phyloP scores from a whole-genome alignment of 1,139 yeast species.

The Suhomyces yuchorum region DNA sequence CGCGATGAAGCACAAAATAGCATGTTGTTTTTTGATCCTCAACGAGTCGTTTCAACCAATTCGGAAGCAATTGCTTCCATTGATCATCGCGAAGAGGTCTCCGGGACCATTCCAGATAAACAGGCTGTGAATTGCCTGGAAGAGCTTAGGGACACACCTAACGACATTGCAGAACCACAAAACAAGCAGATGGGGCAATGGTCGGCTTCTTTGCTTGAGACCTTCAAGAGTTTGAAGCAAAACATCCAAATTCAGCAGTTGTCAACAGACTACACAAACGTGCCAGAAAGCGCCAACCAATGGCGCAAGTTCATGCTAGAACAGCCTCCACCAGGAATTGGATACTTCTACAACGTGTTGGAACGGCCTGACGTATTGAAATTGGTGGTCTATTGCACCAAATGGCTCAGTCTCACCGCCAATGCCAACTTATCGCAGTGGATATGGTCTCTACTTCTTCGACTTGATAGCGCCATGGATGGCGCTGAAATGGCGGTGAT shows the following conservation, averaged over 20 bases:
- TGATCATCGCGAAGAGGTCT: not conserved
- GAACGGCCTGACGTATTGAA: conserved; percentile 40
- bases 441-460: conserved; percentile 39
- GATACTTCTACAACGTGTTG: conserved; percentile 22
- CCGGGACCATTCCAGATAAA: not conserved
- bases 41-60: not conserved
- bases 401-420: conserved; percentile 40
- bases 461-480: conserved; percentile 39
- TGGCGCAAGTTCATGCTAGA: conserved; percentile 38
- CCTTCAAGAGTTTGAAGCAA: conserved; percentile 8
- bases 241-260: not conserved
- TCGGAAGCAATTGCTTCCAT: not conserved
- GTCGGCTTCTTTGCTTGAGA: not conserved
- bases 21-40: not conserved
- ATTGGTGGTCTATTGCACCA: conserved; percentile 38
- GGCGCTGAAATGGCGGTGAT: conserved; percentile 37
- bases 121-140: not conserved
- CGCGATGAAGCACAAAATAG: conserved; percentile 30
- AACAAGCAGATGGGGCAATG: not conserved
- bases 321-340: conserved; percentile 32
- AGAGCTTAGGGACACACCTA: not conserved
- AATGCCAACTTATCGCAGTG: conserved; percentile 37
- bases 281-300: conserved; percentile 32
- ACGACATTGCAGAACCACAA: no score
- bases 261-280: not conserved